Base-by-base conservation (phyloP, 805 yeast species). In the Ogataea dorogensis region DNA sequence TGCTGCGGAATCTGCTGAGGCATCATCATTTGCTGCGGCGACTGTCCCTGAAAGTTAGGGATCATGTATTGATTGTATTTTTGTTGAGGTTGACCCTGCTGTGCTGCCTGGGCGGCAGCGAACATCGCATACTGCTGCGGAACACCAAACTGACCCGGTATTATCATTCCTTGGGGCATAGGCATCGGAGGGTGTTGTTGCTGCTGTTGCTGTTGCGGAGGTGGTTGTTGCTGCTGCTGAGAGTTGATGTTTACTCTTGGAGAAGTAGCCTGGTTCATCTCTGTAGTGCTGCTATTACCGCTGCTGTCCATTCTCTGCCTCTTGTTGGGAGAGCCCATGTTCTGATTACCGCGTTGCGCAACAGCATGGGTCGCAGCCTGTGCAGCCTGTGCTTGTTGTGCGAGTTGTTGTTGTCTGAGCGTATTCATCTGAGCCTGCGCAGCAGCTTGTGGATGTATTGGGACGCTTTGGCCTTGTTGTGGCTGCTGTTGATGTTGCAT, bases 141-240 rank as follows among this genome's bases (percentile, higher is more conserved):
- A 26, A 46, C 49, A 8, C 53, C 57, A 43, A 51, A 52, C 41
- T 56, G 61, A 28, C 45, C 44, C 9, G 56, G 55, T 9, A 53
- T 40, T 54, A 56, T 53, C 54, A 54, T 45, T 5, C 58, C 57
- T 33, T 54, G 60, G 4, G 59, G 56, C 42, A 51, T 44, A 26
- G 46, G 49, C 37, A 47, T 51, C 19, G 49, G 49, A 17, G 36
- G 49, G 24, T 43, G 52, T 11, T 40, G 50, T 31, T 41, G 46
- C 17, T 35, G 30, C 18, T 35, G 39, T 15, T 28, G 31, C 31
- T 25, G 37, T 17, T 33, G 37, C 15, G 25, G 36, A 9, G 38
- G 50, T 12, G 37, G 48, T 32, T 40, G 45, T 13, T 36, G 47
- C 17, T 36, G 50, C 17, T 33, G 50, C 26, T 31, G 22, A 26